Percentiles rank a stretch among this genome's conserved stretches.
Conservation (phyloP, 257 asterid genomes). For the Leonotis leonurus region DNA sequence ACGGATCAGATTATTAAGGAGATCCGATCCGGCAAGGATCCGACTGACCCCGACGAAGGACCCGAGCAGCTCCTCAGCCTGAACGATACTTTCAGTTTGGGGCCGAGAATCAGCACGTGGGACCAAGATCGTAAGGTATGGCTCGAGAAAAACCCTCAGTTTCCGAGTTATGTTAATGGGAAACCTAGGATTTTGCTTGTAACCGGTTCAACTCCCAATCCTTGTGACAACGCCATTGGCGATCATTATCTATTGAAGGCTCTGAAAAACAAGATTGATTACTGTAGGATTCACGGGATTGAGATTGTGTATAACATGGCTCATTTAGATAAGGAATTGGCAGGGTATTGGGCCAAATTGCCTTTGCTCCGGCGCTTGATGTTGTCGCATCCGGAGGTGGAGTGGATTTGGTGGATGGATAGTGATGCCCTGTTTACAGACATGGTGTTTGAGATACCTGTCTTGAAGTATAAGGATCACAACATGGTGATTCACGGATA, state of each 20-base stretch:
- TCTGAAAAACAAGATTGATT: constrained; percentile 82
- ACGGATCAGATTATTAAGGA: constrained; percentile 64
- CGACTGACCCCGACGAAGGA: constrained; percentile 33
- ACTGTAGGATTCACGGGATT: constrained; percentile 91
- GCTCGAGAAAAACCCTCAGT: constrained; percentile 57
- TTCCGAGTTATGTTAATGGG: constrained; percentile 55
- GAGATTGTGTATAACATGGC: constrained; percentile 93
- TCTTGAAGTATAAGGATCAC: constrained; percentile 44
- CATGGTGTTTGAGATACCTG: constrained; percentile 70
- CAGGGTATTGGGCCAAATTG: constrained; percentile 85
- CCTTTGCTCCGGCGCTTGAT: constrained; percentile 75
- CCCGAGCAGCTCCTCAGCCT: constrained; percentile 26
- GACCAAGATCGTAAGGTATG: constrained; percentile 62
- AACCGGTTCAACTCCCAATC: constrained; percentile 73
- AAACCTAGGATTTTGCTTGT: constrained; percentile 76
- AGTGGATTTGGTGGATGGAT: constrained; percentile 99
- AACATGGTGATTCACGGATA: constrained; percentile 87
- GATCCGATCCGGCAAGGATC: constrained; percentile 72
- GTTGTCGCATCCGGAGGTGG: constrained; percentile 93
- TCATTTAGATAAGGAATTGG: constrained; percentile 76
- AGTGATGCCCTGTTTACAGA: constrained; percentile 92
- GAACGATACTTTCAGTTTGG: constrained; percentile 47
- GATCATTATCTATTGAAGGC: constrained; percentile 82
- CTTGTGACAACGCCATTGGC: constrained; percentile 85
- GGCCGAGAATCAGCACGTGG: constrained; percentile 65